Conservation (phyloP, 345 rosid species). For the Excoecaria cochinchinensis region DNA sequence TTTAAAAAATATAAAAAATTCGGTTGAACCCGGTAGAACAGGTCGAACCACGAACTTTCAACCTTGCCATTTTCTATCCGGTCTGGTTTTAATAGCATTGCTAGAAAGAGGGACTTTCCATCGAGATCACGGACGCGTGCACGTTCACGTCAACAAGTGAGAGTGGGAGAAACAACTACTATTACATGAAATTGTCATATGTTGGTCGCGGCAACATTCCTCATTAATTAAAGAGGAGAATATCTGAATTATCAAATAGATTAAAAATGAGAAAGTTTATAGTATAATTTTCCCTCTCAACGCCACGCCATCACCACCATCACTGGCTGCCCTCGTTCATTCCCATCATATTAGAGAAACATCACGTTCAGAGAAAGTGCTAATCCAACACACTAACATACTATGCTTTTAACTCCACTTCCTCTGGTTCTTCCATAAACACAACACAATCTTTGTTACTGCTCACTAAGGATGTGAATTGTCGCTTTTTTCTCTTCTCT, state of each 20-base stretch:
- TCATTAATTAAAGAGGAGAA: background rate
- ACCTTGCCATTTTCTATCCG: too few relatives aligned
- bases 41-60: too few relatives aligned
- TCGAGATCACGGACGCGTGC: too few relatives aligned
- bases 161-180: background rate
- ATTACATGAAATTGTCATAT: background rate
- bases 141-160: background rate
- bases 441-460: background rate
- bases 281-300: background rate
- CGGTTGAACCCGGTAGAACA: too few relatives aligned
- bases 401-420: background rate
- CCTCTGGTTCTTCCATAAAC: background rate
- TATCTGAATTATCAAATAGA: too few relatives aligned
- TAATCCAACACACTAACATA: slow-evolving; percentile 33
- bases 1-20: too few relatives aligned
- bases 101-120: too few relatives aligned
- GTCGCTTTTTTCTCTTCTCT: background rate
- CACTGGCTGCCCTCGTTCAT: background rate
- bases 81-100: too few relatives aligned
- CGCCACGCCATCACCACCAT: background rate
- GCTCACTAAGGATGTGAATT: slow-evolving; percentile 16
- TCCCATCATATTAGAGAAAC: background rate
- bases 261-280: too few relatives aligned
- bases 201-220: slow-evolving; percentile 38
- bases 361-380: slow-evolving; percentile 31